Evolutionary conservation across 257 asterid genomes (phyloP).

Genomic region (Plantago ovata): DNA sequence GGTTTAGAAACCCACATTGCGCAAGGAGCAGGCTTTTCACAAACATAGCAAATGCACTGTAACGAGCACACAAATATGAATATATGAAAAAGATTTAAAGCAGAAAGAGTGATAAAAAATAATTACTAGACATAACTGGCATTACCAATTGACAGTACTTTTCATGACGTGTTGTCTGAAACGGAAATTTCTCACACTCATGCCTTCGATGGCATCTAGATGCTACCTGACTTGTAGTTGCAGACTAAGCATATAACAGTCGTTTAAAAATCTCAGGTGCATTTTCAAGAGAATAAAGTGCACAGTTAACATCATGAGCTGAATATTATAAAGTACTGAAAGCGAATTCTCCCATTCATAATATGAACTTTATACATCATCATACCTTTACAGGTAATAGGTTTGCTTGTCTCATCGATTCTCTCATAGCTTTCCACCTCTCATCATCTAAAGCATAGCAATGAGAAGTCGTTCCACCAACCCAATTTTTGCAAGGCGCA

Average conservation of each 20-base stretch:
- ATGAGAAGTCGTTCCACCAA: background rate
- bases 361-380: background rate
- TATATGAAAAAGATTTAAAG: background rate
- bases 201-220: background rate
- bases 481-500: background rate
- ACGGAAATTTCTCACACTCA: background rate
- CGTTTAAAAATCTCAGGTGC: background rate
- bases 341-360: background rate
- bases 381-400: background rate
- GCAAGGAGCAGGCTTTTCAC: slow-evolving; percentile 3
- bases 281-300: background rate
- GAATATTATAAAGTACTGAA: background rate
- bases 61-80: background rate
- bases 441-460: background rate
- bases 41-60: slow-evolving; percentile 6
- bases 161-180: background rate
- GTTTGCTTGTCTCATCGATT: background rate
- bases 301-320: background rate
- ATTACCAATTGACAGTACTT: slow-evolving; percentile 6
- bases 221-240: background rate
- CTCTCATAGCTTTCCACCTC: background rate
- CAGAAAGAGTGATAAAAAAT: background rate
- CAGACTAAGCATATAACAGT: background rate
- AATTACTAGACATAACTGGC: no score
- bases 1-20: slow-evolving; percentile 3